phyloP scores from a whole-genome alignment of 148 eudicot species.

The Simmondsia chinensis region DNA sequence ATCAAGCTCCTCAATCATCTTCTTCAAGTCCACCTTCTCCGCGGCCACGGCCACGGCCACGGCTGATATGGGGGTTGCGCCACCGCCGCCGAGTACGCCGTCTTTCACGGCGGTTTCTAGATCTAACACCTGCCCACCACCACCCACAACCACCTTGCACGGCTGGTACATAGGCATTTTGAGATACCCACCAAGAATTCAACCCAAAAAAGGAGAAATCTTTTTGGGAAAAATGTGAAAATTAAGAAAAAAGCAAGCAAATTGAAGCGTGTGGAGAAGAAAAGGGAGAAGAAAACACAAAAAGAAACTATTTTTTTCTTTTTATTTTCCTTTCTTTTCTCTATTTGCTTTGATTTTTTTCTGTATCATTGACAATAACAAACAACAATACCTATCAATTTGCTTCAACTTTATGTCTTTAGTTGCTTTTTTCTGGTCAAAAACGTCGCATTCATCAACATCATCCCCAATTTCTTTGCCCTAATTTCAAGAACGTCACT shows the following conservation, averaged over 20 bases:
- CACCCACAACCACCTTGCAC: constrained; percentile 28
- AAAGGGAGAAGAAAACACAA: no score
- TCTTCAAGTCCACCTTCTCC: constrained; percentile 56
- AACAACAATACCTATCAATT: no score
- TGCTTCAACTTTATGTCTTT: no score
- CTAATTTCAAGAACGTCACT: constrained; percentile 10
- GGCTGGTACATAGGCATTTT: constrained; percentile 58
- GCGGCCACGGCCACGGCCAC: constrained; percentile 1
- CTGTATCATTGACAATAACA: no score
- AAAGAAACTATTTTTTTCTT: no score
- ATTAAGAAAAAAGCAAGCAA: no score
- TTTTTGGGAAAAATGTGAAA: not conserved
- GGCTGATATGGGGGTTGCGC: no score
- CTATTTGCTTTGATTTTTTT: no score
- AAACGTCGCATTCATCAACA: constrained; percentile 25
- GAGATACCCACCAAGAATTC: not conserved
- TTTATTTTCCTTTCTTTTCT: no score
- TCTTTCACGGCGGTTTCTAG: constrained; percentile 72
- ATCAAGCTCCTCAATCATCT: constrained; percentile 62
- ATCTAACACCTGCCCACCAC: constrained; percentile 64
- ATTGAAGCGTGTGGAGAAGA: no score
- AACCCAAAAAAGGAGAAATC: not conserved
- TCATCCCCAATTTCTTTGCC: no score
- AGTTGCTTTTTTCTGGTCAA: no score
- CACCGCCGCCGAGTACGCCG: constrained; percentile 57